Conservation (phyloP, 2,329 filamentous ascomycete genomes). For the Peltaster fructicola region DNA sequence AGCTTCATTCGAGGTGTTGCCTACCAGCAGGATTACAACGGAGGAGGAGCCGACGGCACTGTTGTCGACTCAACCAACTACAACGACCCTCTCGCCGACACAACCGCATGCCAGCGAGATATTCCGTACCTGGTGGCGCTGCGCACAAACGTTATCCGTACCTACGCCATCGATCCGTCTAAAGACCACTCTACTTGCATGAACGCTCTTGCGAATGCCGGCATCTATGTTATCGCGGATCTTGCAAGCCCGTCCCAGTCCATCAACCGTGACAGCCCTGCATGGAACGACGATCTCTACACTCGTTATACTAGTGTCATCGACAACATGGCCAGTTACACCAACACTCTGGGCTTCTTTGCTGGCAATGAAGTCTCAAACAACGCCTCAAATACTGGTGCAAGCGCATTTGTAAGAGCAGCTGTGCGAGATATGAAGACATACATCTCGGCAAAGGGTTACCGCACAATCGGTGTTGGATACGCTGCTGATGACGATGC, state of each 20-base stretch:
- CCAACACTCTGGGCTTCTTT: constrained; percentile 93
- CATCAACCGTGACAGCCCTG: constrained; percentile 64
- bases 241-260: constrained; percentile 62
- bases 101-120: constrained; percentile 59
- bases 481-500: constrained; percentile 93
- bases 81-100: constrained; percentile 66
- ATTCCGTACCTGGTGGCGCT: constrained; percentile 64
- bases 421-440: constrained; percentile 90
- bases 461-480: constrained; percentile 70
- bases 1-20: constrained; percentile 82
- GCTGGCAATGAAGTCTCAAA: constrained; percentile 96
- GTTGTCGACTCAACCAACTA: constrained; percentile 44
- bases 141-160: constrained; percentile 81
- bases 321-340: constrained; percentile 64
- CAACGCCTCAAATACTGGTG: constrained; percentile 68
- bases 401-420: constrained; percentile 91
- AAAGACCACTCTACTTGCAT: constrained; percentile 71
- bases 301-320: constrained; percentile 69
- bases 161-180: constrained; percentile 77
- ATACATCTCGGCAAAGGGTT: constrained; percentile 68
- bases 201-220: constrained; percentile 59
- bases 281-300: constrained; percentile 66
- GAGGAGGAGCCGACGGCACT: constrained; percentile 28
- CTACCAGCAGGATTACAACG: constrained; percentile 61
- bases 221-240: constrained; percentile 92